Conservation (phyloP, 2,329 filamentous ascomycete species). For the Passalora sequoiae region DNA sequence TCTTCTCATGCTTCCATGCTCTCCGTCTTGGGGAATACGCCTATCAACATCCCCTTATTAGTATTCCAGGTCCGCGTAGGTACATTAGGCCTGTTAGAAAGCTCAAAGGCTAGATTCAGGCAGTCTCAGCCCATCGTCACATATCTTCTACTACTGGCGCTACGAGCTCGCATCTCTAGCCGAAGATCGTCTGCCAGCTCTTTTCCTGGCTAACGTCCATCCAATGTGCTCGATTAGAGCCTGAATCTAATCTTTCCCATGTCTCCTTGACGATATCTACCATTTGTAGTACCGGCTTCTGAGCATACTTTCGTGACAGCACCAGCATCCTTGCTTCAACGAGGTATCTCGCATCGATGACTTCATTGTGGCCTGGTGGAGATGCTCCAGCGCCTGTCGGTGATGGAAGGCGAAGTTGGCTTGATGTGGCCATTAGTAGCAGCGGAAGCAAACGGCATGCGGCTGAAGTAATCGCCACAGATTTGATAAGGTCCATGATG, state of each 20-base stretch:
- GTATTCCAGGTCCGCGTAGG: too few relatives aligned
- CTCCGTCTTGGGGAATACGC: too few relatives aligned
- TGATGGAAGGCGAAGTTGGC: slow-evolving; percentile 42
- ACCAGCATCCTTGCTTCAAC: slow-evolving; percentile 46
- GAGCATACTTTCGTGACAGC: slow-evolving; percentile 45
- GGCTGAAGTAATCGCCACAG: slow-evolving; percentile 49
- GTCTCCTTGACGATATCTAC: slow-evolving; percentile 50
- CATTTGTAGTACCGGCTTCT: slow-evolving; percentile 49
- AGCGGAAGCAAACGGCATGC: slow-evolving; percentile 52
- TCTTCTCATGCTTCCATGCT: too few relatives aligned
- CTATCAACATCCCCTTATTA: too few relatives aligned
- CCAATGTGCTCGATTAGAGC: slow-evolving; percentile 48
- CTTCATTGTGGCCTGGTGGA: slow-evolving; percentile 38
- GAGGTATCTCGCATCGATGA: slow-evolving; percentile 42
- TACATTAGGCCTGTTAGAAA: too few relatives aligned
- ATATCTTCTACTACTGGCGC: too few relatives aligned
- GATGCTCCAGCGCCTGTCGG: slow-evolving; percentile 32
- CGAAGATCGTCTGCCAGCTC: slow-evolving; percentile 54
- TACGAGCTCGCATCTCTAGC: slow-evolving; percentile 25
- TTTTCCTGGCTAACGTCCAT: slow-evolving; percentile 55
- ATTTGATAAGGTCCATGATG: slow-evolving; percentile 46
- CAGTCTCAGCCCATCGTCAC: too few relatives aligned
- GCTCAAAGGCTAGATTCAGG: too few relatives aligned
- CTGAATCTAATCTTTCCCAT: slow-evolving; percentile 49
- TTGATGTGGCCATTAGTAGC: slow-evolving; percentile 47